phyloP scores from a whole-genome alignment of 176 grass and related monocot species.

The Cenchrus purpureus region DNA sequence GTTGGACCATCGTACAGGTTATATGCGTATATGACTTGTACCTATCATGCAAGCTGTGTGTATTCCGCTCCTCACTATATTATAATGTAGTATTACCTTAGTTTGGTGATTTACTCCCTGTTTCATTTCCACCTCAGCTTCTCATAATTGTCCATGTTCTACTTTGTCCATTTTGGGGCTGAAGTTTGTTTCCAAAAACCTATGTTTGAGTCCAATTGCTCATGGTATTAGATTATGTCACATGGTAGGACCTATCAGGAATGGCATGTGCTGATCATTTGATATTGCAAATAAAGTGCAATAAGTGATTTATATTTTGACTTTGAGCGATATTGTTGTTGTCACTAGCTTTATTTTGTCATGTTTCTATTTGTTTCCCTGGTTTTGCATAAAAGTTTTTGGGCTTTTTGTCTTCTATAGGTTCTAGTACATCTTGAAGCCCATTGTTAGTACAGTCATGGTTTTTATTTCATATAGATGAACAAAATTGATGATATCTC shows the following conservation, averaged over 20 bases:
- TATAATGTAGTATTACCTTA: too few species aligned
- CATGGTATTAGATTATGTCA: neutral
- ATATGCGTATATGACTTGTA: too few species aligned
- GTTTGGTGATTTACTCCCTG: neutral
- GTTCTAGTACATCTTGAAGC: neutral
- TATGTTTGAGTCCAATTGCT: neutral
- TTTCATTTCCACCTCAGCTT: neutral
- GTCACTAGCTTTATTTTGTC: neutral
- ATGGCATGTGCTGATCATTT: conserved; percentile 11
- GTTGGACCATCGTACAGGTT: too few species aligned
- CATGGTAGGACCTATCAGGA: neutral
- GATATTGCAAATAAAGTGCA: neutral
- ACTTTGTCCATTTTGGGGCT: neutral
- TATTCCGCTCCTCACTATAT: too few species aligned
- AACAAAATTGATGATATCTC: neutral
- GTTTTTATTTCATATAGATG: conserved; percentile 10
- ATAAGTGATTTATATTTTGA: neutral
- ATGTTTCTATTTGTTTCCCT: neutral
- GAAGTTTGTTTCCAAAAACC: neutral
- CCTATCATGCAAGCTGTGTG: too few species aligned
- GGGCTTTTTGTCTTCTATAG: neutral
- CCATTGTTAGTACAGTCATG: neutral
- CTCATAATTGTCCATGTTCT: neutral
- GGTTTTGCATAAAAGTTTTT: neutral
- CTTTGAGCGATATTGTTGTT: neutral